Evolutionary conservation across 1,139 yeast species (phyloP).

Genomic region (Protomyces arabidopsidicola): DNA sequence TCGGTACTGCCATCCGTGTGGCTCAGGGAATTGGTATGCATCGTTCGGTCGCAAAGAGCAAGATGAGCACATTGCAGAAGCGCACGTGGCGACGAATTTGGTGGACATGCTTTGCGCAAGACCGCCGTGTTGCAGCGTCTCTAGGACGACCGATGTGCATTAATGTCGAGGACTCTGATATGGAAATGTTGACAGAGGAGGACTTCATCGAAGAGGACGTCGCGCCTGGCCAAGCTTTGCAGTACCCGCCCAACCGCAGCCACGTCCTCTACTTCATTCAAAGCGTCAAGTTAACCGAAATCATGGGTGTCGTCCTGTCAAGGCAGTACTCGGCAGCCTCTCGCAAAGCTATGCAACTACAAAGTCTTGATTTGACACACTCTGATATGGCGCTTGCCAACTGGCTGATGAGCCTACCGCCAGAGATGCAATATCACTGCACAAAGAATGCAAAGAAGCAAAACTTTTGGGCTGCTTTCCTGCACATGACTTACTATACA

Average conservation of each 20-base stretch:
- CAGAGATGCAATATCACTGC: slow-evolving; percentile 54
- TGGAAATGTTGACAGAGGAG: slow-evolving; percentile 61
- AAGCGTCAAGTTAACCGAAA: slow-evolving; percentile 63
- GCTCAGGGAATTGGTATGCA: slow-evolving; percentile 82
- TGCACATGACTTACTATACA: slow-evolving; percentile 70
- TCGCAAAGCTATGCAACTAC: slow-evolving; percentile 47
- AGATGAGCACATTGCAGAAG: slow-evolving; percentile 46
- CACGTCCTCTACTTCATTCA: slow-evolving; percentile 59
- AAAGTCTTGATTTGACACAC: slow-evolving; percentile 56
- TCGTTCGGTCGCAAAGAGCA: slow-evolving; percentile 41
- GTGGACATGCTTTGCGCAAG: slow-evolving; percentile 72
- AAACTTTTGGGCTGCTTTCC: slow-evolving; percentile 56
- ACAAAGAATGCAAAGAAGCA: slow-evolving; percentile 51
- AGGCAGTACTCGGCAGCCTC: slow-evolving; percentile 72
- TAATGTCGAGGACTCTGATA: slow-evolving; percentile 71
- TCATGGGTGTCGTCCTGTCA: slow-evolving; percentile 64
- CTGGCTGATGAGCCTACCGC: slow-evolving; percentile 70
- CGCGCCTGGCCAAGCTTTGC: slow-evolving; percentile 41
- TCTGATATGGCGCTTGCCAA: slow-evolving; percentile 77
- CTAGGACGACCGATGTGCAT: slow-evolving; percentile 70
- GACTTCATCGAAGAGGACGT: slow-evolving; percentile 62
- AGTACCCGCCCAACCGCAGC: slow-evolving; percentile 48
- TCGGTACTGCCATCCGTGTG: slow-evolving; percentile 62
- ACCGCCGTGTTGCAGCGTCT: slow-evolving; percentile 47
- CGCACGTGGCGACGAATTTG: slow-evolving; percentile 65